These are phyloP conservation scores for Jatropha multifida DNA, from an alignment of 441 rosid species.

Conservation along the genomic window DNA sequence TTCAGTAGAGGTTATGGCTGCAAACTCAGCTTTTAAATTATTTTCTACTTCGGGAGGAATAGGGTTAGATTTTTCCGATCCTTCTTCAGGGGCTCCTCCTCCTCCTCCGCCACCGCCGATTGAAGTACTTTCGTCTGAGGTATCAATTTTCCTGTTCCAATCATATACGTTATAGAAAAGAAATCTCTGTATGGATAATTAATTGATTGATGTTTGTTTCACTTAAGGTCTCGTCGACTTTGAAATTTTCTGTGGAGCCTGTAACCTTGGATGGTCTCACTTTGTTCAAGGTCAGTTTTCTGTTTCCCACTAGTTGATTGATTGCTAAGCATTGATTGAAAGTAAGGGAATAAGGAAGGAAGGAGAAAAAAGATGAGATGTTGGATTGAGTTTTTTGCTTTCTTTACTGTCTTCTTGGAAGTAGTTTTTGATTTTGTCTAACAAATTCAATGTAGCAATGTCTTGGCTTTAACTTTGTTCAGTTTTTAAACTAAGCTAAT, in stretches of 20 bases:
- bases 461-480: too few species aligned
- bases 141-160: conserved; percentile 13
- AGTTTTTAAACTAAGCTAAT: too few species aligned
- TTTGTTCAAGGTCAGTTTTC: conserved; percentile 58
- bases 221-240: conserved; percentile 47
- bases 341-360: background rate
- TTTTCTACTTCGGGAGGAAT: conserved; percentile 47
- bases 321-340: background rate
- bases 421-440: background rate
- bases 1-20: conserved; percentile 33
- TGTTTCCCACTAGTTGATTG: background rate
- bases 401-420: background rate
- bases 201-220: background rate
- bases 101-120: conserved; percentile 70
- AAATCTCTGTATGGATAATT: background rate
- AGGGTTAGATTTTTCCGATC: conserved; percentile 52
- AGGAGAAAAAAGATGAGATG: background rate
- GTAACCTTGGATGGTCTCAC: conserved; percentile 56
- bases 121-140: conserved; percentile 68
- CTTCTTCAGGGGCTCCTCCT: conserved; percentile 41
- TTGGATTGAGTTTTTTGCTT: background rate
- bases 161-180: background rate
- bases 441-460: background rate
- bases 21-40: conserved; percentile 42
- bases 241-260: conserved; percentile 48